Conservation (phyloP, 176 grass and related monocot species). For the Zea luxurians region DNA sequence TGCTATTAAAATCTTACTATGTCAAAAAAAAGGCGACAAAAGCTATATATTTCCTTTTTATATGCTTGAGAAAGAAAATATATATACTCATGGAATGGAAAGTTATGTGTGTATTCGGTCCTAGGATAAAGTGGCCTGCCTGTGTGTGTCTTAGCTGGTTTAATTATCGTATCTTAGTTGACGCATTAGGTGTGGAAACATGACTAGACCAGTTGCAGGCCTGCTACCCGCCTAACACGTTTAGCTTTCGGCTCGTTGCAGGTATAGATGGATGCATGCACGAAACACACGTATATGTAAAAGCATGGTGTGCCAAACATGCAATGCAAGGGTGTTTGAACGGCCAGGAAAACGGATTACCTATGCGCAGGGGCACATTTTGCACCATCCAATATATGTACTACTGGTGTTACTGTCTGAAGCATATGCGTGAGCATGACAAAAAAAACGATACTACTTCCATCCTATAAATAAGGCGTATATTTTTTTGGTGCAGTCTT, state of each 20-base stretch:
- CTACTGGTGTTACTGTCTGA: not conserved
- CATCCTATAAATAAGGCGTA: too few species aligned
- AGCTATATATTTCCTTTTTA: not conserved
- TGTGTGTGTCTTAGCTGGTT: not conserved
- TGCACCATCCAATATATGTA: not conserved
- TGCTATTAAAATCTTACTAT: too few species aligned
- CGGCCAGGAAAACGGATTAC: not conserved
- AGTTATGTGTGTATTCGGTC: not conserved
- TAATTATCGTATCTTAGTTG: constrained; percentile 10
- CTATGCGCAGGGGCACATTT: not conserved
- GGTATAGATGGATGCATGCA: constrained; percentile 2
- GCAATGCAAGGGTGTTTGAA: not conserved
- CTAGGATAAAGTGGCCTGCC: not conserved
- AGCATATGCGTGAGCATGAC: not conserved
- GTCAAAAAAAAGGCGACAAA: not conserved
- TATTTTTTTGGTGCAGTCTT: too few species aligned
- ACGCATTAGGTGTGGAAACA: constrained; percentile 20
- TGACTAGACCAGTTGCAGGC: constrained; percentile 5
- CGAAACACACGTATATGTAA: not conserved
- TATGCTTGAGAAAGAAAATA: not conserved
- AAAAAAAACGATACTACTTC: too few species aligned
- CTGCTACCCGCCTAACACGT: constrained; percentile 1
- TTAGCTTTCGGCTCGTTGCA: not conserved
- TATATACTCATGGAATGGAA: not conserved
- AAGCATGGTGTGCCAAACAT: not conserved